These are phyloP conservation scores for Kickxella alabastrina DNA, from an alignment of 192 early-diverging fungal species.

Conservation along the genomic window DNA sequence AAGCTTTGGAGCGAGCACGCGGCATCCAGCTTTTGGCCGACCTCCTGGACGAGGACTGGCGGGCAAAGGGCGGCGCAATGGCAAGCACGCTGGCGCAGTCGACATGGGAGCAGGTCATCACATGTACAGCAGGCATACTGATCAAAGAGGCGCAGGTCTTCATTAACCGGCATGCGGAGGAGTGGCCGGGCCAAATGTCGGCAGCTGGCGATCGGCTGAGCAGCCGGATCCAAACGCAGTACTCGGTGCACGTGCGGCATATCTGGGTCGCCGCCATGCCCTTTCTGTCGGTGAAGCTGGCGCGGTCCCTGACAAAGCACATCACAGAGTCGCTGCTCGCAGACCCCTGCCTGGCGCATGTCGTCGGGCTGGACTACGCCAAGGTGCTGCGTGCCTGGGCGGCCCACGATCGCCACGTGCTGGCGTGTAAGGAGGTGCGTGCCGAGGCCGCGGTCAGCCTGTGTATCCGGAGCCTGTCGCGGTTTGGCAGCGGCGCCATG, in stretches of 20 bases:
- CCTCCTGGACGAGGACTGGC: conserved; percentile 34
- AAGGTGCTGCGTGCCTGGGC: conserved; percentile 45
- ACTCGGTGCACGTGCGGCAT: conserved; percentile 33
- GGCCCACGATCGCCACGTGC: conserved; percentile 34
- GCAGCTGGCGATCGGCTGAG: conserved; percentile 17
- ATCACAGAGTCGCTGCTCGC: conserved; percentile 25
- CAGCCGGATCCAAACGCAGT: conserved; percentile 42
- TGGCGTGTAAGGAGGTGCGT: conserved; percentile 22
- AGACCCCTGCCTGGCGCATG: conserved; percentile 31
- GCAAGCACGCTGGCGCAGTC: conserved; percentile 15
- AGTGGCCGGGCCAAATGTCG: conserved; percentile 26
- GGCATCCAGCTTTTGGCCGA: conserved; percentile 39
- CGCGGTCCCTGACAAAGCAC: conserved; percentile 30
- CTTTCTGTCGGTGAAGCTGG: conserved; percentile 29
- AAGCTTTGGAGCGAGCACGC: conserved; percentile 37
- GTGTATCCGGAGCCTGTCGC: conserved; percentile 25
- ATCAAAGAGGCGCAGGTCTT: conserved; percentile 38
- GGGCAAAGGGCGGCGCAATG: conserved; percentile 5
- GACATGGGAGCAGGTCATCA: conserved; percentile 33
- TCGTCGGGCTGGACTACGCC: conserved; percentile 38
- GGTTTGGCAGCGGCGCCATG: conserved; percentile 6
- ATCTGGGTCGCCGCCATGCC: conserved; percentile 48
- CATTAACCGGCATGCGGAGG: conserved; percentile 32
- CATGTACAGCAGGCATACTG: conserved; percentile 44
- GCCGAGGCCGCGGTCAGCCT: conserved; percentile 22